Conservation (phyloP, 2,329 filamentous ascomycete species). For the Neopestalotiopsis clavispora region DNA sequence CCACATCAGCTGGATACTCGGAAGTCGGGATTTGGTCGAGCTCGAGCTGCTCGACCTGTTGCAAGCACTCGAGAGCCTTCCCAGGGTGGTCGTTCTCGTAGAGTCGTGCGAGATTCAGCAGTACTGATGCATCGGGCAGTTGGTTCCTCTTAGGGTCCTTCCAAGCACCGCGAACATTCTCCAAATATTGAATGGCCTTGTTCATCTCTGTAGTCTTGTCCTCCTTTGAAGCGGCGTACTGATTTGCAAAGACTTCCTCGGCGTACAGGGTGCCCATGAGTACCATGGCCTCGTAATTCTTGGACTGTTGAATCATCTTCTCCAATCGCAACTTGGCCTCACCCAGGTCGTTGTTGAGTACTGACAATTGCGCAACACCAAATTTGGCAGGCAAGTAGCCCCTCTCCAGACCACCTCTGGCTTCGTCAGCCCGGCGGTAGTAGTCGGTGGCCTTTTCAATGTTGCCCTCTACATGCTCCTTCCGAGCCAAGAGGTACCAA, state of each 20-base stretch:
- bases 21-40: constrained; percentile 76
- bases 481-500: constrained; percentile 92
- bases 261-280: constrained; percentile 90
- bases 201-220: constrained; percentile 85
- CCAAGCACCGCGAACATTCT: constrained; percentile 85
- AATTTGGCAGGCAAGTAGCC: constrained; percentile 96
- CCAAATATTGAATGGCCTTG: constrained; percentile 84
- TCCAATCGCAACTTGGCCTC: constrained; percentile 93
- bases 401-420: constrained; percentile 86
- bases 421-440: constrained; percentile 89
- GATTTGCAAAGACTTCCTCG: constrained; percentile 87
- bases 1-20: constrained; percentile 64
- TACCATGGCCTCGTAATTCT: constrained; percentile 87
- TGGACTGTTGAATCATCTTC: constrained; percentile 88
- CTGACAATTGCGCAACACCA: constrained; percentile 86
- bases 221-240: constrained; percentile 75
- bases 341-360: constrained; percentile 81
- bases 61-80: constrained; percentile 88
- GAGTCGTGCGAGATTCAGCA: constrained; percentile 88
- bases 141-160: constrained; percentile 89
- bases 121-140: constrained; percentile 80
- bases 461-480: constrained; percentile 85
- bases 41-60: constrained; percentile 91
- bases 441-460: constrained; percentile 78
- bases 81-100: constrained; percentile 88